Conservation (phyloP, 2,329 filamentous ascomycete genomes). For the Alternaria sp. region DNA sequence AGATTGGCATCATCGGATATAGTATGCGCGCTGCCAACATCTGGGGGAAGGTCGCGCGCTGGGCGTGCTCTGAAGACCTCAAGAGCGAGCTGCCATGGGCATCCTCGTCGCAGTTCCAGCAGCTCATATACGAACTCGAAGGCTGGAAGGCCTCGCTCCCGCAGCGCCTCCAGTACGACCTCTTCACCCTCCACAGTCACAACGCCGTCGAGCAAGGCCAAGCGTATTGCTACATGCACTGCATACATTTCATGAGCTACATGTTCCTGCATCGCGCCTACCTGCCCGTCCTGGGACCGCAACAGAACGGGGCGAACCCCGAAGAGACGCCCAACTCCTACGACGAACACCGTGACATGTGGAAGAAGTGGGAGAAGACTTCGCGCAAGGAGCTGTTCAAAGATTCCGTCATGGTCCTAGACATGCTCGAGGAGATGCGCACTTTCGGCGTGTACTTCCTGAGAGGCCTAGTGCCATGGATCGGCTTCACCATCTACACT, state of each 20-base stretch:
- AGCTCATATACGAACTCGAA: slow-evolving; percentile 44
- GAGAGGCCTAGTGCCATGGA: slow-evolving; percentile 50
- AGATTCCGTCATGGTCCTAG: slow-evolving; percentile 46
- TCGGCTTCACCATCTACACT: slow-evolving; percentile 52
- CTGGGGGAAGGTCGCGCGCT: slow-evolving; percentile 51
- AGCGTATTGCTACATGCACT: slow-evolving; percentile 52
- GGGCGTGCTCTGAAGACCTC: slow-evolving; percentile 48
- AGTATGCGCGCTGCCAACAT: slow-evolving; percentile 50
- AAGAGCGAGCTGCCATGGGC: slow-evolving; percentile 48
- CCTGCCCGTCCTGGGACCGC: slow-evolving; percentile 47
- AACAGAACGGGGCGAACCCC: slow-evolving; percentile 29
- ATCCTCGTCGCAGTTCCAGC: slow-evolving; percentile 44
- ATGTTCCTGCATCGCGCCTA: slow-evolving; percentile 53
- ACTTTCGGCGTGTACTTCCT: slow-evolving; percentile 51
- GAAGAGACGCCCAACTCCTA: slow-evolving; percentile 44
- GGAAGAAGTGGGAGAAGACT: slow-evolving; percentile 47
- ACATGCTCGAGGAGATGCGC: slow-evolving; percentile 52
- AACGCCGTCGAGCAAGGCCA: slow-evolving; percentile 52
- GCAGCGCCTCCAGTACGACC: slow-evolving; percentile 45
- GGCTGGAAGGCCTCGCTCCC: slow-evolving; percentile 47
- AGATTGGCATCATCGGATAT: slow-evolving; percentile 49
- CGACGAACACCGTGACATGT: slow-evolving; percentile 41
- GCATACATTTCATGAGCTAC: slow-evolving; percentile 51
- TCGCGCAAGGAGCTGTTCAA: slow-evolving; percentile 47
- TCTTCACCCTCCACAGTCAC: slow-evolving; percentile 49